Evolutionary conservation across 768 basidiomycete species (phyloP).

Genomic region (Boletus subcaerulescens): DNA sequence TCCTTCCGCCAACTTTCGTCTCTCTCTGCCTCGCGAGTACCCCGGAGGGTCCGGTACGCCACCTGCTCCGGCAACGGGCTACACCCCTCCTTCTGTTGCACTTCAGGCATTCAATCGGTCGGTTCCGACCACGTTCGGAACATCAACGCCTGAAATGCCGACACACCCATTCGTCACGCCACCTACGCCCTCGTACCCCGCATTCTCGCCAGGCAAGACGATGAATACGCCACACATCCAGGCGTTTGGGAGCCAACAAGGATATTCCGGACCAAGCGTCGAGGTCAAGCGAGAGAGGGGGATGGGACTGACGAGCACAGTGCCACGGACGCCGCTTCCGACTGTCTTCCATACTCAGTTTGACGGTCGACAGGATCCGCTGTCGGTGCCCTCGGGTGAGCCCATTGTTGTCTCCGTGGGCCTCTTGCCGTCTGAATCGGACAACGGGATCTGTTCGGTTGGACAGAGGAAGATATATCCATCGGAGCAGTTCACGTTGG

Average conservation of each 20-base stretch:
- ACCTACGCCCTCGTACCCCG: slow-evolving; percentile 71
- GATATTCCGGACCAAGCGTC: slow-evolving; percentile 53
- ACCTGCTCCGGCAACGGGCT: slow-evolving; percentile 13
- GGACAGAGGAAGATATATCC: slow-evolving; percentile 58
- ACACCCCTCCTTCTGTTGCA: slow-evolving; percentile 35
- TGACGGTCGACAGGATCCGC: slow-evolving; percentile 27
- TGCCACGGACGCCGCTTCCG: slow-evolving; percentile 57
- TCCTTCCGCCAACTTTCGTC: slow-evolving; percentile 14
- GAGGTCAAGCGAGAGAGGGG: slow-evolving; percentile 67
- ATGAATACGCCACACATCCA: slow-evolving; percentile 56
- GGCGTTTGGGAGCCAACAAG: slow-evolving; percentile 47
- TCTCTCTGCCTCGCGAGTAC: slow-evolving; percentile 31
- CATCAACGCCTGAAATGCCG: slow-evolving; percentile 15
- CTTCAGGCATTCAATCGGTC: slow-evolving; percentile 31
- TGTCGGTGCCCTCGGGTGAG: slow-evolving; percentile 38
- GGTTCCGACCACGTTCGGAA: slow-evolving; percentile 33
- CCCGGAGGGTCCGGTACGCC: slow-evolving; percentile 9
- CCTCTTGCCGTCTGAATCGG: slow-evolving; percentile 31
- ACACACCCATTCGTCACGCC: slow-evolving; percentile 34
- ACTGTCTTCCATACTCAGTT: slow-evolving; percentile 42
- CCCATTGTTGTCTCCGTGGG: slow-evolving; percentile 72
- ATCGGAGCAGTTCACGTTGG: slow-evolving; percentile 71
- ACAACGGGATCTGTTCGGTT: slow-evolving; percentile 1
- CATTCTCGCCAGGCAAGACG: slow-evolving; percentile 48
- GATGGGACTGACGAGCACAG: slow-evolving; percentile 25